phyloP scores from a whole-genome alignment of 2,329 filamentous ascomycete genomes.

The Cladosporium colombiae region DNA sequence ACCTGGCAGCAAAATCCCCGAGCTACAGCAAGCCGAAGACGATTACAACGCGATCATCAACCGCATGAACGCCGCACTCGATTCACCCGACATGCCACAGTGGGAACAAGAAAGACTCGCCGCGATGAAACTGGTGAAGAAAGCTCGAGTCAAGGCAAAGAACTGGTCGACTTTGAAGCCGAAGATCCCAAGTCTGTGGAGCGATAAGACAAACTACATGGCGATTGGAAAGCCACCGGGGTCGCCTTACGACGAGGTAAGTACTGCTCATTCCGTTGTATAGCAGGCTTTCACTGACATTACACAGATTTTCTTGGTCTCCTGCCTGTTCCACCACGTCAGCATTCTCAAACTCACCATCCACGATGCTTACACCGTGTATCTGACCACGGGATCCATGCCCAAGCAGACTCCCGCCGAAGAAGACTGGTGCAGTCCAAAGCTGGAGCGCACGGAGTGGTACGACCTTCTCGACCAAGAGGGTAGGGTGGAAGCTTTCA shows the following conservation, averaged over 20 bases:
- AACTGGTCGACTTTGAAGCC: conserved; percentile 53
- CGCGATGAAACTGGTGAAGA: conserved; percentile 32
- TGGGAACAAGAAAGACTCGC: conserved; percentile 25
- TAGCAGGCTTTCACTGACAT: not conserved
- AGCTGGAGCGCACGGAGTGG: conserved; percentile 59
- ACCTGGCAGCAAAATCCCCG: conserved; percentile 46
- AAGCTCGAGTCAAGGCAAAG: conserved; percentile 47
- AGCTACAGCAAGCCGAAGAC: conserved; percentile 38
- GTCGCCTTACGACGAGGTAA: conserved; percentile 49
- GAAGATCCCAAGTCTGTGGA: conserved; percentile 55
- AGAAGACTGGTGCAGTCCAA: conserved; percentile 53
- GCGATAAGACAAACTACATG: conserved; percentile 57
- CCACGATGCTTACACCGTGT: conserved; percentile 58
- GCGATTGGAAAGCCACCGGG: conserved; percentile 55
- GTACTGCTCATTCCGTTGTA: not conserved
- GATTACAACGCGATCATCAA: conserved; percentile 27
- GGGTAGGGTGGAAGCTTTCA: conserved; percentile 58
- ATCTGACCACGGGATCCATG: conserved; percentile 49
- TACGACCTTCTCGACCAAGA: conserved; percentile 58
- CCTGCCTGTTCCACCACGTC: conserved; percentile 63
- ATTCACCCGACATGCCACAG: conserved; percentile 9
- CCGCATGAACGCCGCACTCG: not conserved
- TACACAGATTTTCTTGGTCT: conserved; percentile 60
- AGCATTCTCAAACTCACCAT: conserved; percentile 60
- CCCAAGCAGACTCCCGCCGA: conserved; percentile 34